Evolutionary conservation across 805 yeast species (phyloP).

Genomic region (Cyberlindnera mycetangii): DNA sequence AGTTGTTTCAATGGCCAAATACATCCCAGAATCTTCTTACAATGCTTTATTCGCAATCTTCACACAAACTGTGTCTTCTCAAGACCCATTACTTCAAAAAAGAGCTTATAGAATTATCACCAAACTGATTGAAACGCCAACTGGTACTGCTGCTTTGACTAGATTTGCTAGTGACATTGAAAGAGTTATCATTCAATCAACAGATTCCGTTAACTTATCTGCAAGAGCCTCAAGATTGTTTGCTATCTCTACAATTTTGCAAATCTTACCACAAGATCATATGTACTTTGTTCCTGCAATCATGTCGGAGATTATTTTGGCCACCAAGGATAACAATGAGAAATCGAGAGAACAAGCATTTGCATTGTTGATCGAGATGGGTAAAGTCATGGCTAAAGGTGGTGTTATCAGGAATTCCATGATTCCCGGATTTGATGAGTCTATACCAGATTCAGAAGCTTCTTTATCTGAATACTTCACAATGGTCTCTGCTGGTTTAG

Average conservation of each 20-base stretch:
- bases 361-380: constrained; percentile 74
- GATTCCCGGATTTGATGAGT: constrained; percentile 64
- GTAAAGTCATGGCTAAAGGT: constrained; percentile 63
- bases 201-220: constrained; percentile 58
- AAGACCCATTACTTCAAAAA: constrained; percentile 75
- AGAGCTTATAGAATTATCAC: constrained; percentile 81
- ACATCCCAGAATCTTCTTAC: constrained; percentile 69
- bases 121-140: constrained; percentile 64
- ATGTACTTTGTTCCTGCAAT: constrained; percentile 77
- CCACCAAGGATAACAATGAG: constrained; percentile 91
- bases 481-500: constrained; percentile 94
- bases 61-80: constrained; percentile 56
- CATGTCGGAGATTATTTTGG: constrained; percentile 82
- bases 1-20: constrained; percentile 81
- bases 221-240: constrained; percentile 79
- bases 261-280: constrained; percentile 59
- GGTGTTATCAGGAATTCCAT: constrained; percentile 63
- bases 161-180: constrained; percentile 57
- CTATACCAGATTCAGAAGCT: constrained; percentile 62
- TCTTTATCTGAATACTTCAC: constrained; percentile 80
- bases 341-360: constrained; percentile 83
- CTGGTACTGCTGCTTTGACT: constrained; percentile 54
- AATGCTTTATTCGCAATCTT: constrained; percentile 77
- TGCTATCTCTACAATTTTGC: constrained; percentile 60
- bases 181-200: constrained; percentile 53